Percentiles rank a stretch among this genome's conserved stretches.
Conservation (phyloP, 2,329 filamentous ascomycete genomes). For the Rugonectria rugulosa region DNA sequence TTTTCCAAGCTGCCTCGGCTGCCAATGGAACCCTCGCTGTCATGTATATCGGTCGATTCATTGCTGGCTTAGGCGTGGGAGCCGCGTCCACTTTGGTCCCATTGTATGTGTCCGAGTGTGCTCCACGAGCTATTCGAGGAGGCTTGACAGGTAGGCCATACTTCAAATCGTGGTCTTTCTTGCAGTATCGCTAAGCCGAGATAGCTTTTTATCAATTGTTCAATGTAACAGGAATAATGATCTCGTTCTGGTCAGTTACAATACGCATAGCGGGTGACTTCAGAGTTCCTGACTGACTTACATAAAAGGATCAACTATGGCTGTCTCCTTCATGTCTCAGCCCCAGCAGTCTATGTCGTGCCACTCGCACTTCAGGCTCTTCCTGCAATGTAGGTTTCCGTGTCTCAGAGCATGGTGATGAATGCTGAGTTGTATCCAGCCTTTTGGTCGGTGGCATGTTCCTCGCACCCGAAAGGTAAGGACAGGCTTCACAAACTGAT, state of each 20-base stretch:
- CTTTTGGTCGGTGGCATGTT: conserved; percentile 67
- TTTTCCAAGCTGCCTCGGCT: conserved; percentile 69
- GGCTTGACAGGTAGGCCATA: conserved; percentile 58
- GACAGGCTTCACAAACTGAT: not conserved
- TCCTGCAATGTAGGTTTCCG: conserved; percentile 58
- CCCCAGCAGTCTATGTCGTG: conserved; percentile 63
- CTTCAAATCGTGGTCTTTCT: conserved; percentile 20
- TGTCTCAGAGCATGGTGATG: not conserved
- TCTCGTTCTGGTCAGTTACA: conserved; percentile 51
- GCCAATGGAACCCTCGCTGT: conserved; percentile 60
- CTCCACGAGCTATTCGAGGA: conserved; percentile 58
- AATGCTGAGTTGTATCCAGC: conserved; percentile 30
- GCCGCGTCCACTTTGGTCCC: conserved; percentile 56
- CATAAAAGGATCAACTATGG: conserved; percentile 62
- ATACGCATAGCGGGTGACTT: no score
- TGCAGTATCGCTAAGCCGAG: not conserved
- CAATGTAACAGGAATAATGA: conserved; percentile 53
- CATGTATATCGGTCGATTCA: conserved; percentile 72
- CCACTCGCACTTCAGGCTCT: conserved; percentile 71
- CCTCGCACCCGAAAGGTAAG: conserved; percentile 59
- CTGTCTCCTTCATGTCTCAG: conserved; percentile 53
- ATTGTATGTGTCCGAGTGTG: conserved; percentile 57
- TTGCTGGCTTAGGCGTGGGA: conserved; percentile 59
- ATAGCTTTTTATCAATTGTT: conserved; percentile 59
- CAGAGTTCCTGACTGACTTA: conserved; percentile 47